Conservation (phyloP, 169 alveolate genomes). For the Eimeria acervulina region DNA sequence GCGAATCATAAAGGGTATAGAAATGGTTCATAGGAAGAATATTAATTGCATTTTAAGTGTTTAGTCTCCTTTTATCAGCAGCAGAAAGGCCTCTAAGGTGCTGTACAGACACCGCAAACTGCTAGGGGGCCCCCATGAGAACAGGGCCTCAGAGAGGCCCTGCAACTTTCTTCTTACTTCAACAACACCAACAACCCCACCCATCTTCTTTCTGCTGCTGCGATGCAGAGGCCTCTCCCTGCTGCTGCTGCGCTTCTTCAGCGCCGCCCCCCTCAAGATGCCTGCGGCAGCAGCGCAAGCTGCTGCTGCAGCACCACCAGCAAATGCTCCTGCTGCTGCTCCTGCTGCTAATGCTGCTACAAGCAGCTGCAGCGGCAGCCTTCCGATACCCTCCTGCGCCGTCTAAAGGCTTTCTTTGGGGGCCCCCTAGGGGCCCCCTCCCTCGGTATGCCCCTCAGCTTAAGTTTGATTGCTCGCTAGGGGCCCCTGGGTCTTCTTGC, state of each 20-base stretch:
- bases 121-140: not conserved
- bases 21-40: not conserved
- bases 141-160: not conserved
- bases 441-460: not conserved
- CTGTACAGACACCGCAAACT: not conserved
- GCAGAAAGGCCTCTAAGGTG: not conserved
- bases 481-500: not conserved
- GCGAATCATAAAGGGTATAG: too few relatives aligned
- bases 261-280: not conserved
- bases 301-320: not conserved
- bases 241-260: not conserved
- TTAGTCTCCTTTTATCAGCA: too few relatives aligned
- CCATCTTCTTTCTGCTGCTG: not conserved
- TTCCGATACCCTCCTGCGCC: not conserved
- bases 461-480: not conserved
- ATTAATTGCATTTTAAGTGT: too few relatives aligned
- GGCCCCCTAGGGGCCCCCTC: constrained; percentile 42
- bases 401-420: not conserved
- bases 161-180: not conserved
- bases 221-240: not conserved
- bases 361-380: not conserved
- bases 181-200: not conserved
- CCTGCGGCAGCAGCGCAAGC: not conserved
- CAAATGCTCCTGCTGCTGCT: not conserved
- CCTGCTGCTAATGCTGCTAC: not conserved